phyloP scores from a whole-genome alignment of 495 filamentous ascomycete genomes.

The Aspergillus incahuasiensis region DNA sequence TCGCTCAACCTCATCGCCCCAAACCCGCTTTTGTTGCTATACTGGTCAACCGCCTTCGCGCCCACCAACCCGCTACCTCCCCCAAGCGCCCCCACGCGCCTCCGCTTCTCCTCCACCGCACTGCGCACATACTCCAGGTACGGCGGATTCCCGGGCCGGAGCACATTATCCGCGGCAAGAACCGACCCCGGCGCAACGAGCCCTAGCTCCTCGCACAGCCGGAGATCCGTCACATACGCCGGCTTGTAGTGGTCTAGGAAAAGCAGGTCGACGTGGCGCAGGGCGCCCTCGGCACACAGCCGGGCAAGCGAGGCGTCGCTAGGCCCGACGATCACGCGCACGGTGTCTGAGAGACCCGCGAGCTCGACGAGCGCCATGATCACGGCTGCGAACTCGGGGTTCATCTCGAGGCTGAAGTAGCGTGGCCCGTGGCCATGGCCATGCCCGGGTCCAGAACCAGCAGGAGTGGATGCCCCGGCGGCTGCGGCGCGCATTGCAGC shows the following conservation, averaged over 20 bases:
- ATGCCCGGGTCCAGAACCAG: too few species aligned
- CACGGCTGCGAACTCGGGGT: constrained; percentile 55
- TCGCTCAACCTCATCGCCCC: not conserved
- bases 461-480: too few species aligned
- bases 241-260: constrained; percentile 67
- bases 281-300: not conserved
- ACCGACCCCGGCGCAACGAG: constrained; percentile 53
- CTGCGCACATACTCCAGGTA: constrained; percentile 40
- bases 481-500: constrained; percentile 44
- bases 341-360: constrained; percentile 55
- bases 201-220: constrained; percentile 58
- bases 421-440: constrained; percentile 38
- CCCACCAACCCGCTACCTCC: not conserved
- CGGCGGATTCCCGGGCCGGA: constrained; percentile 58
- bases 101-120: constrained; percentile 7
- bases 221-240: constrained; percentile 57
- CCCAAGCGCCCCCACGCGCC: not conserved
- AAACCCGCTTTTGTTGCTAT: not conserved
- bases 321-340: constrained; percentile 55
- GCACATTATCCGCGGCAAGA: constrained; percentile 61
- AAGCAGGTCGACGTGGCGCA: constrained; percentile 50
- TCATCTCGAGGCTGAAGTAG: constrained; percentile 57
- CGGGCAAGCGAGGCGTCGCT: constrained; percentile 46
- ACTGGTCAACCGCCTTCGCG: not conserved
- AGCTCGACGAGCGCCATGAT: constrained; percentile 51